These are phyloP conservation scores for Quercus tomentella DNA, from an alignment of 331 rosid genomes.

Conservation along the genomic window DNA sequence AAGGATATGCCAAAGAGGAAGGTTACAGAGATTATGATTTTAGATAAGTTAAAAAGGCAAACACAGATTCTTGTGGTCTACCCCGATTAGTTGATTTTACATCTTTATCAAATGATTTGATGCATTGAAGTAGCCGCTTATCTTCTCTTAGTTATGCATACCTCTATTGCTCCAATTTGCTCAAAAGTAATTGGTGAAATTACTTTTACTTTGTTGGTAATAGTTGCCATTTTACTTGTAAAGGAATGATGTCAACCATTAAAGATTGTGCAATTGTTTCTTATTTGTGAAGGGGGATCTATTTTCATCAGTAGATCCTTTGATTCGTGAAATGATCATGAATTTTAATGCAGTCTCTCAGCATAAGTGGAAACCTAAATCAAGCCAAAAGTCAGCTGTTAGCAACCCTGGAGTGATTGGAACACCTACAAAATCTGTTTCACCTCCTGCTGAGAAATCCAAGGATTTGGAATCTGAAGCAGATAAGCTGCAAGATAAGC, in stretches of 20 bases:
- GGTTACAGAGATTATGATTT: too few species aligned
- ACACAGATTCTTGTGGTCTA: too few species aligned
- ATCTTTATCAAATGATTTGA: not conserved
- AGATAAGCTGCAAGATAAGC: conserved; percentile 53
- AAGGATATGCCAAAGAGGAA: too few species aligned
- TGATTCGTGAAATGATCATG: conserved; percentile 19
- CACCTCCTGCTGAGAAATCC: conserved; percentile 47
- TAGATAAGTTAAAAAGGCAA: too few species aligned
- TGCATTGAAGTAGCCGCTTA: not conserved
- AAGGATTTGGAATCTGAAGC: conserved; percentile 44
- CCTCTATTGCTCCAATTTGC: not conserved
- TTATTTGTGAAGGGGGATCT: not conserved
- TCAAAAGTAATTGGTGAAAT: not conserved
- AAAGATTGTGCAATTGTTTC: not conserved
- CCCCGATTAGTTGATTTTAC: not conserved
- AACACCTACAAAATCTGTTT: conserved; percentile 55
- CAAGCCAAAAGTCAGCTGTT: conserved; percentile 61
- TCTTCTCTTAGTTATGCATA: not conserved
- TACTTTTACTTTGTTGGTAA: not conserved
- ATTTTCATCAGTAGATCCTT: not conserved
- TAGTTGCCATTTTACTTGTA: not conserved
- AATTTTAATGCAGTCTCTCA: conserved; percentile 66
- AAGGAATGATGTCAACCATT: too few species aligned
- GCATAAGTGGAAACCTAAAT: conserved; percentile 93
- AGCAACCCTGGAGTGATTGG: conserved; percentile 77